Evolutionary conservation across 768 basidiomycete genomes (phyloP).

Genomic region (Auricularia auricula-judae): DNA sequence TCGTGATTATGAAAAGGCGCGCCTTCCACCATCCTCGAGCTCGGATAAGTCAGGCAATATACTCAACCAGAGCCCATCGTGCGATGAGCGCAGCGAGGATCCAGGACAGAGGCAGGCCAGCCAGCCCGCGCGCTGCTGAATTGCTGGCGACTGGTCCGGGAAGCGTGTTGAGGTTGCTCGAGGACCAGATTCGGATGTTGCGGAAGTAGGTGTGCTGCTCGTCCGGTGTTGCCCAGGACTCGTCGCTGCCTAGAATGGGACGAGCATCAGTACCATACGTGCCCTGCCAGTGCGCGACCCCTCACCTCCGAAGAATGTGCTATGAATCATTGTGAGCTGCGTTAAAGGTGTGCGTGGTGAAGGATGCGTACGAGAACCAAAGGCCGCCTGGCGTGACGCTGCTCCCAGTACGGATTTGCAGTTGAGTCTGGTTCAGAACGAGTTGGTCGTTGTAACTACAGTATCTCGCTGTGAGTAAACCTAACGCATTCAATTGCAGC

Average conservation of each 20-base stretch:
- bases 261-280: slow-evolving; percentile 5
- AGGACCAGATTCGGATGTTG: slow-evolving; percentile 57
- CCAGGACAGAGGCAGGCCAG: background rate
- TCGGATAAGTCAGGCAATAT: no score
- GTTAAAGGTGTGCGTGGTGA: background rate
- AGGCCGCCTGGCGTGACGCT: slow-evolving; percentile 52
- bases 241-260: slow-evolving; percentile 40
- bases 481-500: background rate
- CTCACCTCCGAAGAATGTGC: slow-evolving; percentile 72
- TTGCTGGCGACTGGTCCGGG: background rate
- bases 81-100: background rate
- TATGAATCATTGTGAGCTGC: slow-evolving; percentile 14
- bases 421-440: slow-evolving; percentile 45
- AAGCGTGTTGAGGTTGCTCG: slow-evolving; percentile 22
- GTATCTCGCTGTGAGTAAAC: background rate
- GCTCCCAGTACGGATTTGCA: slow-evolving; percentile 51
- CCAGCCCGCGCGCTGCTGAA: background rate
- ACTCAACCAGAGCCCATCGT: background rate
- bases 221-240: slow-evolving; percentile 58
- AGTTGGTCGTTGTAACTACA: slow-evolving; percentile 59
- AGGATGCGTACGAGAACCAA: slow-evolving; percentile 57
- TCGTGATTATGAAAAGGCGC: no score
- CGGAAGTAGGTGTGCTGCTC: slow-evolving; percentile 67
- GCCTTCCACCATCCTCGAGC: no score
- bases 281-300: no score